These are phyloP conservation scores for Kandelia obovata DNA, from an alignment of 345 rosid species.

Conservation along the genomic window DNA sequence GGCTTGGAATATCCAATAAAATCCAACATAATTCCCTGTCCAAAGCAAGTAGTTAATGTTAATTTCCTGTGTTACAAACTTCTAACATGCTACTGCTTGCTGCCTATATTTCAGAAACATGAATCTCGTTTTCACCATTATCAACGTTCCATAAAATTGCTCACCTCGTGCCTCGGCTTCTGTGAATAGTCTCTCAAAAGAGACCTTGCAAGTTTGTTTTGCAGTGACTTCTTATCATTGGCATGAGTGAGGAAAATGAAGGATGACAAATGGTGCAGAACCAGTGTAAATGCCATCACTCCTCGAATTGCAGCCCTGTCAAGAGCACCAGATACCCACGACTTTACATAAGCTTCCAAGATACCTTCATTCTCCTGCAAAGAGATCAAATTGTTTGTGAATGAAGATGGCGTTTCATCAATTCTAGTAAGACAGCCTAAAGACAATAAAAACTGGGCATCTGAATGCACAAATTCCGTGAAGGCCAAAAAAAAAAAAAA, in stretches of 20 bases:
- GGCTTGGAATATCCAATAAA: conserved; percentile 40
- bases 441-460: too few species aligned
- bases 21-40: conserved; percentile 69
- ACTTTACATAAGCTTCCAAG: conserved; percentile 67
- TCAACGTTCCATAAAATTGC: conserved; percentile 6
- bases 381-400: background rate
- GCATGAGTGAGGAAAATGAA: conserved; percentile 40
- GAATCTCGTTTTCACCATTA: background rate
- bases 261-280: conserved; percentile 63
- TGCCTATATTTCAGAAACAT: background rate
- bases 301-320: conserved; percentile 65
- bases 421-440: too few species aligned
- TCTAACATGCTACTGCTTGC: background rate
- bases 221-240: conserved; percentile 31
- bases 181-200: conserved; percentile 65
- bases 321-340: conserved; percentile 74
- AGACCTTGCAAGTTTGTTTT: conserved; percentile 58
- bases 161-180: conserved; percentile 64
- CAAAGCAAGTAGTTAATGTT: background rate
- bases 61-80: background rate
- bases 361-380: conserved; percentile 65
- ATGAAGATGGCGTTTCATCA: background rate
- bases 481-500: too few species aligned
- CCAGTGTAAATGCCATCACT: conserved; percentile 56
- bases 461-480: too few species aligned